These are phyloP conservation scores for Xylariaceae sp. DNA, from an alignment of 2,329 filamentous ascomycete species.

Conservation along the genomic window DNA sequence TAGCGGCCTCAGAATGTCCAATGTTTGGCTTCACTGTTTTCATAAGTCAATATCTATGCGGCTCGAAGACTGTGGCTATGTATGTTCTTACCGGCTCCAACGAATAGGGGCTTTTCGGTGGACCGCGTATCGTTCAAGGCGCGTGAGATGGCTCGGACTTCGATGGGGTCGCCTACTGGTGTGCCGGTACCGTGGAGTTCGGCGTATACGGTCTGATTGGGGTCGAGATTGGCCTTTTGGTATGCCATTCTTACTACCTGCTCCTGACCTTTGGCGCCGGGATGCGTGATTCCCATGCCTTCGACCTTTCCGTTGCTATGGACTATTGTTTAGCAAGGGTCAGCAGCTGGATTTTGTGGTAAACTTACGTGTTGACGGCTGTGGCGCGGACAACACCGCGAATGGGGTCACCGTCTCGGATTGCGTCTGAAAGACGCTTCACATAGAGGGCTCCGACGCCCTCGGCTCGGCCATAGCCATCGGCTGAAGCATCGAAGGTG, in stretches of 20 bases:
- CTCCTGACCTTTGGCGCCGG: constrained; percentile 26
- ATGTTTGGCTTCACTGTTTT: constrained; percentile 23
- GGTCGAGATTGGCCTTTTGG: constrained; percentile 22
- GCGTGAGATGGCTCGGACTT: constrained; percentile 14
- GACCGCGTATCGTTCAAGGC: constrained; percentile 14
- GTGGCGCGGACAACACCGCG: constrained; percentile 27
- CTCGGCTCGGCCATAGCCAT: constrained; percentile 29
- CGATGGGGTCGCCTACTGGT: constrained; percentile 18
- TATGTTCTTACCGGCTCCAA: constrained; percentile 13
- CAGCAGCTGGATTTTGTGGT: background rate
- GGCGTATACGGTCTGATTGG: constrained; percentile 21
- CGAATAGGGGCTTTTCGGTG: constrained; percentile 10
- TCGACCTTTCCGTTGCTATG: constrained; percentile 26
- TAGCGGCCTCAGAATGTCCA: constrained; percentile 27
- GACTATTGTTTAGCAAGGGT: background rate
- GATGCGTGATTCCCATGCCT: constrained; percentile 29
- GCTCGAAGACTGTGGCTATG: background rate
- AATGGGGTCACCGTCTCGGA: constrained; percentile 27
- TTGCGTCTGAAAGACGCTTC: constrained; percentile 29
- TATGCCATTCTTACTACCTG: constrained; percentile 22
- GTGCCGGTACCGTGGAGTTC: constrained; percentile 25
- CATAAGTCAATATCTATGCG: background rate
- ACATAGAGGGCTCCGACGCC: constrained; percentile 23
- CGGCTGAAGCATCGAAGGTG: constrained; percentile 30
- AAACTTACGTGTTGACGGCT: constrained; percentile 25